phyloP scores from a whole-genome alignment of 1,284 basidiomycete genomes.

The Calocybe gambosa region DNA sequence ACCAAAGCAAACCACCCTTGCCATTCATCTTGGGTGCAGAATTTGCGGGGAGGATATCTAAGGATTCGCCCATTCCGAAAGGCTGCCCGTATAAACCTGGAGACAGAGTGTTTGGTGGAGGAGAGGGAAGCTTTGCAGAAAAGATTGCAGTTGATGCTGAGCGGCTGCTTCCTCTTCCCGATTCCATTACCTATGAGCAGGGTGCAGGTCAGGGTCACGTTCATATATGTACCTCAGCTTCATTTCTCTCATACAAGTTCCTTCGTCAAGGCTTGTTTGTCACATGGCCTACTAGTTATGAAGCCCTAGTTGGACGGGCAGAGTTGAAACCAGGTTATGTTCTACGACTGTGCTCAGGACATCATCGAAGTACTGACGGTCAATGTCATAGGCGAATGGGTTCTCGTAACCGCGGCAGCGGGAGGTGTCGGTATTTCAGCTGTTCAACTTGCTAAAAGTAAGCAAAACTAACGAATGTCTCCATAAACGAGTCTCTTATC shows the following conservation, averaged over 20 bases:
- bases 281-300: conserved; percentile 92
- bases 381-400: conserved; percentile 87
- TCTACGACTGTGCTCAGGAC: not conserved
- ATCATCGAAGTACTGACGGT: no score
- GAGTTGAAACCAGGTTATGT: conserved; percentile 62
- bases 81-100: conserved; percentile 80
- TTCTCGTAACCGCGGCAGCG: conserved; percentile 84
- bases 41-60: conserved; percentile 77
- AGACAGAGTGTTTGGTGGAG: conserved; percentile 86
- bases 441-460: conserved; percentile 85
- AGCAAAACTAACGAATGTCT: not conserved
- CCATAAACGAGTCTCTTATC: conserved; percentile 7
- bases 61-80: conserved; percentile 72
- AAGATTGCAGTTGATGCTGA: conserved; percentile 51
- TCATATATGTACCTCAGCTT: no score
- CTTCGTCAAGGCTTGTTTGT: conserved; percentile 52
- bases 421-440: conserved; percentile 92
- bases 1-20: conserved; percentile 77
- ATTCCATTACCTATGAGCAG: conserved; percentile 30
- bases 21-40: conserved; percentile 85
- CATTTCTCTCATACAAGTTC: not conserved
- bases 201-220: conserved; percentile 30
- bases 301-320: conserved; percentile 82
- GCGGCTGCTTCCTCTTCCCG: conserved; percentile 32
- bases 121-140: conserved; percentile 78